Evolutionary conservation across 768 basidiomycete species (phyloP).

Genomic region (Lactarius indigo): DNA sequence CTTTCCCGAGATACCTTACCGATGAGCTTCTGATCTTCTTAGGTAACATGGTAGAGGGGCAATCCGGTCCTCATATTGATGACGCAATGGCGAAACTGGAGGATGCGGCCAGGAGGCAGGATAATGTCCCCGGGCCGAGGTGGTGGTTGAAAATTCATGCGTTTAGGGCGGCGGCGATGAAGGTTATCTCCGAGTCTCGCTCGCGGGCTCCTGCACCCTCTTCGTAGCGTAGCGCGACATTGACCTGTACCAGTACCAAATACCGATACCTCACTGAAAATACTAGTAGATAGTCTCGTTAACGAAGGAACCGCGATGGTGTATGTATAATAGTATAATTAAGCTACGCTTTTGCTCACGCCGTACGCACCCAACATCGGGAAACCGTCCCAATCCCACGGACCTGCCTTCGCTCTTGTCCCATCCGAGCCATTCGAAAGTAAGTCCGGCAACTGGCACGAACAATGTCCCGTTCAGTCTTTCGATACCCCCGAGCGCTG

Average conservation of each 20-base stretch:
- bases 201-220: too few relatives aligned
- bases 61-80: not conserved
- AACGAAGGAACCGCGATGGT: too few relatives aligned
- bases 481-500: slow-evolving; percentile 44
- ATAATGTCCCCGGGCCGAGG: not conserved
- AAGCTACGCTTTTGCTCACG: too few relatives aligned
- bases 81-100: not conserved
- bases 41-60: not conserved
- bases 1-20: not conserved
- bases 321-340: not conserved
- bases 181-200: too few relatives aligned
- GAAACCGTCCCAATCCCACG: slow-evolving; percentile 4
- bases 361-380: not conserved
- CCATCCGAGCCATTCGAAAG: slow-evolving; percentile 34
- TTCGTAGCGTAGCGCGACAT: too few relatives aligned
- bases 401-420: slow-evolving; percentile 1
- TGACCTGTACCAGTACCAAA: too few relatives aligned
- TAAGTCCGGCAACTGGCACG: slow-evolving; percentile 51
- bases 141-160: too few relatives aligned
- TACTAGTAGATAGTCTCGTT: too few relatives aligned
- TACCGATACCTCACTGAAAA: too few relatives aligned
- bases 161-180: too few relatives aligned
- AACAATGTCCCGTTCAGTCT: slow-evolving; percentile 61
- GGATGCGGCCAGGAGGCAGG: not conserved
- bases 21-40: not conserved